Evolutionary conservation across 768 basidiomycete genomes (phyloP).

Genomic region (Xerocomellus chrysenteron): DNA sequence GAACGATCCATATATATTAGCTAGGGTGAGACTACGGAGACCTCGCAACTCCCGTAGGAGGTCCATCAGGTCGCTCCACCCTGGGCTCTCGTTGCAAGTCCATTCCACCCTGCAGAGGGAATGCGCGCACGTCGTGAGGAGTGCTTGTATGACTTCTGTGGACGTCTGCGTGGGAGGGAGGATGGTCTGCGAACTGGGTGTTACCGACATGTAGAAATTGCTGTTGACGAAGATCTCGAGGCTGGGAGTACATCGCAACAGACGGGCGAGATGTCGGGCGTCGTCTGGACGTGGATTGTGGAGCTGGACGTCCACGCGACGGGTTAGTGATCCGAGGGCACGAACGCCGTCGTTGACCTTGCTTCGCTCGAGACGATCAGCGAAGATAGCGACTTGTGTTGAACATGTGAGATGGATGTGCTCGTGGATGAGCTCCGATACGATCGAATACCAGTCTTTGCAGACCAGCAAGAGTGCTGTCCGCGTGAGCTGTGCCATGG

Average conservation of each 20-base stretch:
- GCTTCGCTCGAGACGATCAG: slow-evolving; percentile 36
- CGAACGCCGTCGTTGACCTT: slow-evolving; percentile 19
- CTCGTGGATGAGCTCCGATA: slow-evolving; percentile 40
- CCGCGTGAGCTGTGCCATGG: slow-evolving; percentile 29
- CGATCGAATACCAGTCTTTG: slow-evolving; percentile 37
- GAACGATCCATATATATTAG: slow-evolving; percentile 38
- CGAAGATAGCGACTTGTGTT: slow-evolving; percentile 34
- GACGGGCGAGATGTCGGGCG: slow-evolving; percentile 30
- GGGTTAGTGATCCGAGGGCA: slow-evolving; percentile 39
- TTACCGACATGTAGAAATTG: slow-evolving; percentile 33
- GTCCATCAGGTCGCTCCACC: slow-evolving; percentile 38
- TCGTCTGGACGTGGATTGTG: slow-evolving; percentile 28
- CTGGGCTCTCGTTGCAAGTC: slow-evolving; percentile 44
- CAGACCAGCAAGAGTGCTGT: slow-evolving; percentile 36
- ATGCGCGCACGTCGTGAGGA: slow-evolving; percentile 32
- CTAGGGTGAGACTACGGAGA: slow-evolving; percentile 42
- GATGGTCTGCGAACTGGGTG: slow-evolving; percentile 17
- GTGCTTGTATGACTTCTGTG: slow-evolving; percentile 33
- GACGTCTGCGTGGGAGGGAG: slow-evolving; percentile 29
- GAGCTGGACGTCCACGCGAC: slow-evolving; percentile 43
- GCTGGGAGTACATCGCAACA: slow-evolving; percentile 43
- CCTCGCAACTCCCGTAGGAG: slow-evolving; percentile 35
- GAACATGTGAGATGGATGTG: slow-evolving; percentile 40
- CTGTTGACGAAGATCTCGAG: slow-evolving; percentile 44
- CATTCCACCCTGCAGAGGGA: slow-evolving; percentile 47